These are phyloP conservation scores for Hylodesmum podocarpum DNA, from an alignment of 306 rosid species.

Conservation along the genomic window DNA sequence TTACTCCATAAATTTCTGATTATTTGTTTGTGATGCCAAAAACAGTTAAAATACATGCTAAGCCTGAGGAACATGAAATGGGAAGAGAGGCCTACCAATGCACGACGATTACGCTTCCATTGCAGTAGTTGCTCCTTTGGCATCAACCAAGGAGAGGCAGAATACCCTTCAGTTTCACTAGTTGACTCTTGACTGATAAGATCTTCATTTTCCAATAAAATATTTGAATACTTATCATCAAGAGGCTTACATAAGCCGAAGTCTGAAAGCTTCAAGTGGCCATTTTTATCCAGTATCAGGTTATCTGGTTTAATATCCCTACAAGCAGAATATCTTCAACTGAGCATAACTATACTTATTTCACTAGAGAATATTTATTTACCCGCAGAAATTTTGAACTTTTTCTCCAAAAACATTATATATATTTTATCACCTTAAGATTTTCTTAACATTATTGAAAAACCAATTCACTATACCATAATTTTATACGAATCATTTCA, in stretches of 20 bases:
- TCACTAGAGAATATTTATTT: constrained; percentile 11
- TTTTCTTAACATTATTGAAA: not conserved
- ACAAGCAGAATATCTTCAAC: constrained; percentile 37
- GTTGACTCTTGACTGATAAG: constrained; percentile 56
- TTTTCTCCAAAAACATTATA: constrained; percentile 14
- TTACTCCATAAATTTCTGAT: not conserved
- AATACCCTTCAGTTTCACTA: constrained; percentile 65
- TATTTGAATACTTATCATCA: constrained; percentile 86
- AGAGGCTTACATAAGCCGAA: constrained; percentile 99
- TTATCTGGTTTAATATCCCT: constrained; percentile 99
- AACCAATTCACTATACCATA: constrained; percentile 4
- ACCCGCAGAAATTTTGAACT: constrained; percentile 10
- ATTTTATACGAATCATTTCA: constrained; percentile 17
- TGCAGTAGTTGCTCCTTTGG: constrained; percentile 91
- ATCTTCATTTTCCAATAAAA: constrained; percentile 86
- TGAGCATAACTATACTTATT: constrained; percentile 27
- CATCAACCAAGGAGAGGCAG: constrained; percentile 85
- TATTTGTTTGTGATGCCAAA: constrained; percentile 13
- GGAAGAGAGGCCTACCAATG: constrained; percentile 61
- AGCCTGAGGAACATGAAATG: constrained; percentile 16
- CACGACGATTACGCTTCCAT: constrained; percentile 99
- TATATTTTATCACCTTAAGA: not conserved
- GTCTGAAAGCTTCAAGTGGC: constrained; percentile 99
- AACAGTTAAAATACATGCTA: not conserved
- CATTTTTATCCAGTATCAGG: constrained; percentile 90